Percentiles rank a stretch among this genome's conserved stretches.
Conservation (phyloP, 108 stramenopile genomes). For the Parmales sp. region DNA sequence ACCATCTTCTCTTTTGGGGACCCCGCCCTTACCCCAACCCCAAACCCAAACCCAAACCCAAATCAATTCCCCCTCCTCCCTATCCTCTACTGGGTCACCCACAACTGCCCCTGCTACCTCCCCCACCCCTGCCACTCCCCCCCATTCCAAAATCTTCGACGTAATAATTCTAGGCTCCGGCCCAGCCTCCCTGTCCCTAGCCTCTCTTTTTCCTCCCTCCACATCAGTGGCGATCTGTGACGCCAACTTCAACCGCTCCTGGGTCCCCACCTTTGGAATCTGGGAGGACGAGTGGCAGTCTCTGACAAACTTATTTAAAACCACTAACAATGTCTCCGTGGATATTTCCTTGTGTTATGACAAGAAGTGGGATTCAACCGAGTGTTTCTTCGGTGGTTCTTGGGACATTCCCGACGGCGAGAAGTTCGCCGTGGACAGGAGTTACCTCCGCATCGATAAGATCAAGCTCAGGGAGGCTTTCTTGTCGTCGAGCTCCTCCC, state of each 20-base stretch:
- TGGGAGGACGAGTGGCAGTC: constrained; percentile 90
- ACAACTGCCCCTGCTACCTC: too few species aligned
- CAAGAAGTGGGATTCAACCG: constrained; percentile 77
- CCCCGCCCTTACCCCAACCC: too few species aligned
- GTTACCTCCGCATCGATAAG: constrained; percentile 72
- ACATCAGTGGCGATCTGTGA: constrained; percentile 58
- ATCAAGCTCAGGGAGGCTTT: constrained; percentile 40
- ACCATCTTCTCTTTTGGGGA: too few species aligned
- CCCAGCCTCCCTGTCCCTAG: constrained; percentile 63
- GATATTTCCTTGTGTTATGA: constrained; percentile 61
- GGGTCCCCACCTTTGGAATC: constrained; percentile 84
- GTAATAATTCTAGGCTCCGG: constrained; percentile 66
- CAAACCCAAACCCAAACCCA: too few species aligned
- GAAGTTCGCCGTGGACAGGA: constrained; percentile 55
- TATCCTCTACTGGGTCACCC: too few species aligned
- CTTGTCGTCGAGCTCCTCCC: constrained; percentile 29
- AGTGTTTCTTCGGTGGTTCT: constrained; percentile 85
- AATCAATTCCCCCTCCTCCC: too few species aligned
- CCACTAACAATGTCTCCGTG: constrained; percentile 28
- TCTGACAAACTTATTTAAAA: constrained; percentile 35
- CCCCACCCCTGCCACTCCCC: neutral
- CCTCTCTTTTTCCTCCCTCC: constrained; percentile 44
- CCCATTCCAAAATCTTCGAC: constrained; percentile 53
- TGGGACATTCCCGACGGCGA: constrained; percentile 64
- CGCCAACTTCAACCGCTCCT: constrained; percentile 57